Percentiles rank a stretch among this genome's conserved stretches.
Conservation (phyloP, 1,284 basidiomycete species). For the Volvariella volvacea region DNA sequence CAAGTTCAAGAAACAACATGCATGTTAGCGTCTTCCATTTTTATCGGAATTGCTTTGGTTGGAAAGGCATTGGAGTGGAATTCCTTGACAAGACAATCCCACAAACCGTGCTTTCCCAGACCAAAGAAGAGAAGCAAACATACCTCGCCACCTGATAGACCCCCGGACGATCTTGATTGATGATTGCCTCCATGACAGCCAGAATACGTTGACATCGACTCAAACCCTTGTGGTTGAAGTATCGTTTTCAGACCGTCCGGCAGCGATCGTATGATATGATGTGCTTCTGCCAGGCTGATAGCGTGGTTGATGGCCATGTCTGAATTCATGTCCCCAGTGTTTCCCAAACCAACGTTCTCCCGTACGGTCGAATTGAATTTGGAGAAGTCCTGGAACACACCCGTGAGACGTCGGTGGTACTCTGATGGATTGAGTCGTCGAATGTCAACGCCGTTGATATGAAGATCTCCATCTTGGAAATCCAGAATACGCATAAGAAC, state of each 20-base stretch:
- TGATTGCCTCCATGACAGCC: constrained; percentile 15
- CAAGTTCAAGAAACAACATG: constrained; percentile 7
- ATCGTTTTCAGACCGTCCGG: constrained; percentile 63
- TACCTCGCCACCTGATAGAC: constrained; percentile 75
- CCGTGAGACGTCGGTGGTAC: constrained; percentile 64
- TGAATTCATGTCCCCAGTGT: constrained; percentile 49
- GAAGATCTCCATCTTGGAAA: constrained; percentile 57
- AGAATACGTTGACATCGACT: constrained; percentile 40
- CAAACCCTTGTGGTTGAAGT: constrained; percentile 55
- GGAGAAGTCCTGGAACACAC: constrained; percentile 80
- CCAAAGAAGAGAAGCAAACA: constrained; percentile 13
- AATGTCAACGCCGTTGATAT: constrained; percentile 63
- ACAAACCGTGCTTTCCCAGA: no score
- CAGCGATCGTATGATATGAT: constrained; percentile 50
- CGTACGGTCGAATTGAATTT: constrained; percentile 67
- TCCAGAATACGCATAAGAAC: constrained; percentile 72
- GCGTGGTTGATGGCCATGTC: constrained; percentile 51
- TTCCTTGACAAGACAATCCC: no score
- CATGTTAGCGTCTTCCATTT: constrained; percentile 7
- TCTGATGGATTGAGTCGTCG: constrained; percentile 57
- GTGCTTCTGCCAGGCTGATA: constrained; percentile 60
- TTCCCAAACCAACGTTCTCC: constrained; percentile 76
- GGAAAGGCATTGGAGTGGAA: no score
- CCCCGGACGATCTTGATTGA: constrained; percentile 30
- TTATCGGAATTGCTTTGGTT: constrained; percentile 7